A percentile compares a stretch with the other conserved stretches of the same genome.
These are phyloP conservation scores for Chimonanthus salicifolius DNA, from an alignment of 164 flowering plant species.

Conservation along the genomic window DNA sequence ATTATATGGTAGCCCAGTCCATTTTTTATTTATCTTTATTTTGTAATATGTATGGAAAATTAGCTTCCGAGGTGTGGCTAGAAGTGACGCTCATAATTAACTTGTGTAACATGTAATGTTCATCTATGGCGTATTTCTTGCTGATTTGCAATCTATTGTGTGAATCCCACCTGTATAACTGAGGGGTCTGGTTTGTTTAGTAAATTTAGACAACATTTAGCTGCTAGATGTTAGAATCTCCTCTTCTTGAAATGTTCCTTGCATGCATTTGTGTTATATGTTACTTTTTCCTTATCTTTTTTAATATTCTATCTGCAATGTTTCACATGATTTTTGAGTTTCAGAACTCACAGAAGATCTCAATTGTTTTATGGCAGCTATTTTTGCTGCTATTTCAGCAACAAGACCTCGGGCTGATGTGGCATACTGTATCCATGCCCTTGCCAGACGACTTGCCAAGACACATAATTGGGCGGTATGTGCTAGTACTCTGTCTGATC, in stretches of 20 bases:
- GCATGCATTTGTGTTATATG: background rate
- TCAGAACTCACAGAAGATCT: background rate
- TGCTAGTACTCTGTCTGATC: conserved; percentile 1
- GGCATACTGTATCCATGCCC: conserved; percentile 93
- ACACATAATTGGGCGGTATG: conserved; percentile 96
- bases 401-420: conserved; percentile 95
- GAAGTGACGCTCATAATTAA: too few species aligned
- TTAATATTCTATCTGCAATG: background rate
- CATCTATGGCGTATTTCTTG: too few species aligned
- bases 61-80: too few species aligned
- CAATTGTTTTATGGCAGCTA: conserved; percentile 37
- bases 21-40: too few species aligned
- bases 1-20: too few species aligned
- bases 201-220: background rate
- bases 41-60: too few species aligned
- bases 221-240: background rate
- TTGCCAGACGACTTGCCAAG: conserved; percentile 76
- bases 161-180: too few species aligned
- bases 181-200: background rate
- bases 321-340: background rate
- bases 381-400: conserved; percentile 80
- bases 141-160: too few species aligned
- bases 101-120: too few species aligned
- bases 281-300: too few species aligned
- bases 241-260: background rate